Conservation (phyloP, 306 rosid species). For the Casuarina cunninghamiana region DNA sequence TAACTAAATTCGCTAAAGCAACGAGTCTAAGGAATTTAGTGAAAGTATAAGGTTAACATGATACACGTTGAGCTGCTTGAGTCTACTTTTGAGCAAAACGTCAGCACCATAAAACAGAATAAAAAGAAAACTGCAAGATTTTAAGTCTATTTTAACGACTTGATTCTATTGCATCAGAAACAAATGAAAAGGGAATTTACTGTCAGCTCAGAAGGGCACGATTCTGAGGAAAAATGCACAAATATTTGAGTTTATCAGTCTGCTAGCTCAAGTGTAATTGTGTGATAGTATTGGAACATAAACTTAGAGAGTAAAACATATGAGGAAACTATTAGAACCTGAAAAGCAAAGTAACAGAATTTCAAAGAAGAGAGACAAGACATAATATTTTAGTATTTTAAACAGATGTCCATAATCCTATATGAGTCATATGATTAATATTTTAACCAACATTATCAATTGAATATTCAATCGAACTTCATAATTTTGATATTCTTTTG, state of each 20-base stretch:
- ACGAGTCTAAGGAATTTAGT: not conserved
- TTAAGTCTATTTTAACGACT: not conserved
- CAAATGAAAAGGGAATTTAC: not conserved
- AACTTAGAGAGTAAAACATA: not conserved
- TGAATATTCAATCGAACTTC: not conserved
- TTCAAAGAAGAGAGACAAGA: not conserved
- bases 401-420: not conserved
- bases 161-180: not conserved
- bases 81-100: not conserved
- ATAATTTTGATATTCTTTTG: too few relatives aligned
- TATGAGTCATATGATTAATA: not conserved
- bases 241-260: not conserved
- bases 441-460: not conserved
- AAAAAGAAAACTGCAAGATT: not conserved
- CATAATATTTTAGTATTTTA: not conserved
- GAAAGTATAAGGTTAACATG: not conserved
- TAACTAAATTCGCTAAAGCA: not conserved
- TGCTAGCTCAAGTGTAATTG: not conserved
- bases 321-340: constrained; percentile 4
- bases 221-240: not conserved
- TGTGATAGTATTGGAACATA: not conserved
- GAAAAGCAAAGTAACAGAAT: not conserved
- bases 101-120: not conserved
- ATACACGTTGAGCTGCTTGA: not conserved
- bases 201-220: not conserved